Evolutionary conservation across 2,329 filamentous ascomycete species (phyloP).

Genomic region (Calonectria ilicicola): DNA sequence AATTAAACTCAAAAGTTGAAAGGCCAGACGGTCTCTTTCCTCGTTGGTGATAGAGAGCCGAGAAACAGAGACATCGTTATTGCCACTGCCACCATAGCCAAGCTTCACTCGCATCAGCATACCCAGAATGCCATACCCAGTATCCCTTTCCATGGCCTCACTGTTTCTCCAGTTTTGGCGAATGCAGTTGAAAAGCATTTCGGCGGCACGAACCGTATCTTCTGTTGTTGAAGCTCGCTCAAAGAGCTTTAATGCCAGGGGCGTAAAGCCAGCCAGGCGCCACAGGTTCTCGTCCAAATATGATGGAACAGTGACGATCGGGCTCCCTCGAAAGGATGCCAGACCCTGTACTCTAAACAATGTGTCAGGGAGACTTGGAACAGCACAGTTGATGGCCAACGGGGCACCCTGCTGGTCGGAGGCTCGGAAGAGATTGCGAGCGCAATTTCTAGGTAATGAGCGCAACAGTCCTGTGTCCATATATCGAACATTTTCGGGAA

Average conservation of each 20-base stretch:
- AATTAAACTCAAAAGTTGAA: slow-evolving; percentile 79
- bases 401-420: slow-evolving; percentile 70
- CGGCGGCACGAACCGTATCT: slow-evolving; percentile 79
- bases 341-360: slow-evolving; percentile 85
- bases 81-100: slow-evolving; percentile 59
- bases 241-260: slow-evolving; percentile 85
- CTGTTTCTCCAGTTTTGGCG: slow-evolving; percentile 96
- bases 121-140: slow-evolving; percentile 90
- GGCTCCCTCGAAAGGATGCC: slow-evolving; percentile 84
- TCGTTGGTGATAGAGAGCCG: slow-evolving; percentile 61
- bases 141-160: slow-evolving; percentile 96
- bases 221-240: slow-evolving; percentile 79
- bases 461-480: slow-evolving; percentile 82
- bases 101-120: slow-evolving; percentile 88
- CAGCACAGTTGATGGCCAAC: slow-evolving; percentile 87
- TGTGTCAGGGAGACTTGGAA: slow-evolving; percentile 89
- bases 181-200: slow-evolving; percentile 87
- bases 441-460: slow-evolving; percentile 79
- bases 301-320: slow-evolving; percentile 83
- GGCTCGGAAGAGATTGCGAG: slow-evolving; percentile 65
- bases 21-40: slow-evolving; percentile 66
- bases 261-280: slow-evolving; percentile 91
- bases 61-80: slow-evolving; percentile 45
- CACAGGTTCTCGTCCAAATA: slow-evolving; percentile 92
- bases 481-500: slow-evolving; percentile 84